Percentiles rank a stretch among this genome's conserved stretches.
Evolutionary conservation across 495 filamentous ascomycete species (phyloP).

Genomic region (Podospora pseudopauciseta): DNA sequence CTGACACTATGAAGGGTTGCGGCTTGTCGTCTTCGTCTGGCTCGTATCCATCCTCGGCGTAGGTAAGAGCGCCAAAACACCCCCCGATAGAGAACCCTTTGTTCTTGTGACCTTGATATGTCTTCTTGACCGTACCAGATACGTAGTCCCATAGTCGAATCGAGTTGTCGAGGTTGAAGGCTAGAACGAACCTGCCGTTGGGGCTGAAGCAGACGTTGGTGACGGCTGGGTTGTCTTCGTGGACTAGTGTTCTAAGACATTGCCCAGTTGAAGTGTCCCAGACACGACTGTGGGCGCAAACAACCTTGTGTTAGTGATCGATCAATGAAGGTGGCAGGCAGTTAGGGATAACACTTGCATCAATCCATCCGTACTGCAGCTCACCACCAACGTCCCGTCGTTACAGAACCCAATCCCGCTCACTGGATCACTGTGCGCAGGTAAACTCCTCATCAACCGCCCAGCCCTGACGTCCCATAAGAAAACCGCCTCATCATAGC

Average conservation of each 20-base stretch:
- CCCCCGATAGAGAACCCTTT: constrained; percentile 77
- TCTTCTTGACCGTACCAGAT: constrained; percentile 81
- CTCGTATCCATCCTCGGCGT: constrained; percentile 16
- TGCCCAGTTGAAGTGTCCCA: constrained; percentile 97
- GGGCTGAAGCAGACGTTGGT: constrained; percentile 89
- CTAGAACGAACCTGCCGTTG: constrained; percentile 87
- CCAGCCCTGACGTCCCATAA: constrained; percentile 91
- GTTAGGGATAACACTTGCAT: constrained; percentile 49
- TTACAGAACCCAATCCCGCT: constrained; percentile 87
- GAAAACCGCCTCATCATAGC: constrained; percentile 95
- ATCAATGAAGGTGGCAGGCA: constrained; percentile 1
- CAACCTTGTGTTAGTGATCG: constrained; percentile 10
- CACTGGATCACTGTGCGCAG: constrained; percentile 92
- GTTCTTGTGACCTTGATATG: constrained; percentile 92
- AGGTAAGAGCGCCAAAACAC: constrained; percentile 67
- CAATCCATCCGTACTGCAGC: constrained; percentile 84
- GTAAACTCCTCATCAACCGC: constrained; percentile 78
- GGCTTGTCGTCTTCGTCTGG: constrained; percentile 24
- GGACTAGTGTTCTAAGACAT: constrained; percentile 88
- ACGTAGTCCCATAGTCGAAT: constrained; percentile 94
- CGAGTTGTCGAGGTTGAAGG: constrained; percentile 85
- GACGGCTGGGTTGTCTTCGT: constrained; percentile 92
- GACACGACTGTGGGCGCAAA: constrained; percentile 53
- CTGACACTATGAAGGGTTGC: constrained; percentile 64
- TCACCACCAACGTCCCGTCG: constrained; percentile 87